A percentile compares a stretch with the other conserved stretches of the same genome.
Evolutionary conservation across 202 grass and related monocot genomes (phyloP).

Genomic region (Carex sylvatica): DNA sequence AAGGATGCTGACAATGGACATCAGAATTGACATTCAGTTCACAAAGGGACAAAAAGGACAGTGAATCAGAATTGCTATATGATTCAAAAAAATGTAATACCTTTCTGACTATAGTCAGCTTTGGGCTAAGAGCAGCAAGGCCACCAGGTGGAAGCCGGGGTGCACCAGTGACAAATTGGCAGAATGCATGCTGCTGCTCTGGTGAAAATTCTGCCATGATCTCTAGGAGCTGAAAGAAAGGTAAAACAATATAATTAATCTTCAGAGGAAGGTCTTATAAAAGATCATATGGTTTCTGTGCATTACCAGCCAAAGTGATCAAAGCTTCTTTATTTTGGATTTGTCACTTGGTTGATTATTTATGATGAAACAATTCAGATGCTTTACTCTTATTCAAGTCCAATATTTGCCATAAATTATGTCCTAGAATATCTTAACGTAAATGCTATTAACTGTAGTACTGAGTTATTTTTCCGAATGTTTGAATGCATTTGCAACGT

Average conservation of each 20-base stretch:
- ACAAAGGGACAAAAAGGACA: neutral
- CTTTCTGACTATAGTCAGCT: slow-evolving; percentile 91
- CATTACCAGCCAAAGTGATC: neutral
- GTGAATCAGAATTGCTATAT: neutral
- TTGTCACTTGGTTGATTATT: neutral
- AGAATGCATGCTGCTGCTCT: slow-evolving; percentile 84
- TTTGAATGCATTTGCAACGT: neutral
- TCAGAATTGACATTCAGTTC: neutral
- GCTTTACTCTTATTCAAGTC: neutral
- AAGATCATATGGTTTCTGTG: neutral
- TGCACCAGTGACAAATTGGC: slow-evolving; percentile 92
- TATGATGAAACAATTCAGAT: neutral
- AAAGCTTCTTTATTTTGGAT: neutral
- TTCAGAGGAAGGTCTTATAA: neutral
- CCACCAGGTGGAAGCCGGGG: slow-evolving; percentile 88
- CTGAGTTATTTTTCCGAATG: neutral
- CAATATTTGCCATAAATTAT: neutral
- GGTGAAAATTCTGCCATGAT: slow-evolving; percentile 82
- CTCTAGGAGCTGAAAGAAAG: slow-evolving; percentile 62
- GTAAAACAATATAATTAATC: slow-evolving; percentile 22
- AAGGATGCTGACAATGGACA: slow-evolving; percentile 49
- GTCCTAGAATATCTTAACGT: neutral
- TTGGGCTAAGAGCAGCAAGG: slow-evolving; percentile 71
- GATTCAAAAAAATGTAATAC: slow-evolving; percentile 19
- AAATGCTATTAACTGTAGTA: neutral